Evolutionary conservation across 2,329 filamentous ascomycete species (phyloP).

Genomic region (Neoarthrinium moseri): DNA sequence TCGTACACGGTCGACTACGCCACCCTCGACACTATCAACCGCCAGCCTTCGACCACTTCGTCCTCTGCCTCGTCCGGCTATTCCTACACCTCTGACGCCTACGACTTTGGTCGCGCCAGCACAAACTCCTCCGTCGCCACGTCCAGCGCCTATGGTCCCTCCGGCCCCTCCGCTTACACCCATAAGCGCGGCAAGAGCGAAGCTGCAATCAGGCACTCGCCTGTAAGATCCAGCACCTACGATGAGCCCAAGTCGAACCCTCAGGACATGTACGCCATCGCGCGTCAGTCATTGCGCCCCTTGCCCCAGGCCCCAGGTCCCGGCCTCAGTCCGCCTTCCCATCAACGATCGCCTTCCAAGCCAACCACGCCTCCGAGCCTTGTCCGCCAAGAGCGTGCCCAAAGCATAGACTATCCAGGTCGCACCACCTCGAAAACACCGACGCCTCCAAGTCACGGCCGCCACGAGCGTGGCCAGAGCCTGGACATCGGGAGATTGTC

Average conservation of each 20-base stretch:
- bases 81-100: constrained; percentile 50
- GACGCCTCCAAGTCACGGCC: constrained; percentile 34
- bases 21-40: constrained; percentile 40
- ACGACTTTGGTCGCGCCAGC: constrained; percentile 62
- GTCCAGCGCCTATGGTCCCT: constrained; percentile 49
- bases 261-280: constrained; percentile 68
- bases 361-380: constrained; percentile 18
- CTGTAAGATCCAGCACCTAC: constrained; percentile 44
- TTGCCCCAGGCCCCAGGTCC: constrained; percentile 68
- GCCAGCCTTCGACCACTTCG: constrained; percentile 69
- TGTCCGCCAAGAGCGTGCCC: constrained; percentile 9
- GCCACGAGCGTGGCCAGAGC: constrained; percentile 54
- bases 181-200: constrained; percentile 80
- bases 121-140: constrained; percentile 71
- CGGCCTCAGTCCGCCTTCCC: constrained; percentile 35
- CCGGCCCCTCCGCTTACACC: constrained; percentile 35
- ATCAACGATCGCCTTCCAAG: constrained; percentile 20
- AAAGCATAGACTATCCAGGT: constrained; percentile 35
- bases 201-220: constrained; percentile 51
- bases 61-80: constrained; percentile 71
- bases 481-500: constrained; percentile 9
- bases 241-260: constrained; percentile 44
- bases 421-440: constrained; percentile 24
- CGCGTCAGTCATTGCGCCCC: constrained; percentile 75
- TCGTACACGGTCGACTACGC: constrained; percentile 40